Evolutionary conservation across 768 basidiomycete genomes (phyloP).

Genomic region (Hericium rajendrae): DNA sequence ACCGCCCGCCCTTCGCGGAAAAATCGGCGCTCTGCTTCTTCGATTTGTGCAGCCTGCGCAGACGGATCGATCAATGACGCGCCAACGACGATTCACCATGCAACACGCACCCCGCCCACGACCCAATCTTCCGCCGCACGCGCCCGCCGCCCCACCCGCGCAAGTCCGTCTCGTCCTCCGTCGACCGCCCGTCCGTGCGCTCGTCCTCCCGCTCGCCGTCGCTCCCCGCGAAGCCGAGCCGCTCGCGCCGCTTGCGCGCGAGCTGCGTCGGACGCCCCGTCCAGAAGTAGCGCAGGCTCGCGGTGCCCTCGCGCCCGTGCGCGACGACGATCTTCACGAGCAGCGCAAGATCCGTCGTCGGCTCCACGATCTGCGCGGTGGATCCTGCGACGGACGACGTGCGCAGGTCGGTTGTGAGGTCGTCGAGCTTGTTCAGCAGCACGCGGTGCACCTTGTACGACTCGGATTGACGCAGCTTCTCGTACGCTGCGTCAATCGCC

Average conservation of each 20-base stretch:
- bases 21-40: conserved; percentile 28
- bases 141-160: conserved; percentile 23
- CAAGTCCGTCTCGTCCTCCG: conserved; percentile 22
- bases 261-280: conserved; percentile 24
- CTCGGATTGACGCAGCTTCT: conserved; percentile 35
- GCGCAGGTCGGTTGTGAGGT: conserved; percentile 31
- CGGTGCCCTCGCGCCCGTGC: conserved; percentile 24
- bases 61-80: background rate
- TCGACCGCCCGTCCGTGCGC: conserved; percentile 18
- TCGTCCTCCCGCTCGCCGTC: conserved; percentile 26
- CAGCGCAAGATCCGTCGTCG: conserved; percentile 41
- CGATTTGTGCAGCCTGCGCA: conserved; percentile 17
- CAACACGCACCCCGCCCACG: conserved; percentile 36
- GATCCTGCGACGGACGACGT: conserved; percentile 10
- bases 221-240: conserved; percentile 19
- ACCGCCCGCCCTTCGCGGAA: conserved; percentile 12
- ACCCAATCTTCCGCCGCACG: conserved; percentile 38
- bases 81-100: background rate
- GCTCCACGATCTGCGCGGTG: conserved; percentile 13
- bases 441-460: conserved; percentile 54
- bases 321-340: conserved; percentile 39
- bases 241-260: conserved; percentile 22
- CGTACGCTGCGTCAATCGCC: conserved; percentile 38
- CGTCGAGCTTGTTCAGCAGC: conserved; percentile 51
- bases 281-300: conserved; percentile 25